phyloP scores from a whole-genome alignment of 768 basidiomycete species.

The Melanogaster broomeanus region DNA sequence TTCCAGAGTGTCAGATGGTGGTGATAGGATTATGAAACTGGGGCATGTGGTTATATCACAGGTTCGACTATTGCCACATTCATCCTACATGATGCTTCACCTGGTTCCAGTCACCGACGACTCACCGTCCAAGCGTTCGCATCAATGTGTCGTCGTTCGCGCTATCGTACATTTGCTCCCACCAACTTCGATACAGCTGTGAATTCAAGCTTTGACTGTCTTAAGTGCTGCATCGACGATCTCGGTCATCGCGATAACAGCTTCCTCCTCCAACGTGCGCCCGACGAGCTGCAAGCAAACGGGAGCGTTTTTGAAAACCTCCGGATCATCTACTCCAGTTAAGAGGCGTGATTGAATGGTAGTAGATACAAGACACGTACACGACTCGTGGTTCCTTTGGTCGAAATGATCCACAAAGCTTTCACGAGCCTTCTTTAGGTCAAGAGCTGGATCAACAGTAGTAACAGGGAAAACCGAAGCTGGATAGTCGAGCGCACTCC shows the following conservation, averaged over 20 bases:
- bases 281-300: constrained; percentile 68
- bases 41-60: constrained; percentile 1
- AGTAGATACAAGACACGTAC: constrained; percentile 38
- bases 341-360: neutral
- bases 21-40: neutral
- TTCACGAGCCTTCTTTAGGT: constrained; percentile 45
- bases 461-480: constrained; percentile 66
- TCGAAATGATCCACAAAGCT: constrained; percentile 53
- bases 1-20: neutral
- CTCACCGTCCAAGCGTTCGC: no score
- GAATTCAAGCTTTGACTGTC: neutral
- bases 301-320: constrained; percentile 56
- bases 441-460: constrained; percentile 53
- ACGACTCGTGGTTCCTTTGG: constrained; percentile 49
- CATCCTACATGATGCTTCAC: neutral
- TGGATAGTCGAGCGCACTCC: constrained; percentile 71
- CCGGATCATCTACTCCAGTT: constrained; percentile 52
- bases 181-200: neutral
- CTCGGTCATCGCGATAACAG: constrained; percentile 66
- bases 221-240: constrained; percentile 60
- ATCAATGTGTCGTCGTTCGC: no score
- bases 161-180: neutral
- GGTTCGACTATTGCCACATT: neutral
- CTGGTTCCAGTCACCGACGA: neutral
- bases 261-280: constrained; percentile 74